phyloP scores from a whole-genome alignment of 1,284 basidiomycete genomes.

The Salmacisia buchloeana region DNA sequence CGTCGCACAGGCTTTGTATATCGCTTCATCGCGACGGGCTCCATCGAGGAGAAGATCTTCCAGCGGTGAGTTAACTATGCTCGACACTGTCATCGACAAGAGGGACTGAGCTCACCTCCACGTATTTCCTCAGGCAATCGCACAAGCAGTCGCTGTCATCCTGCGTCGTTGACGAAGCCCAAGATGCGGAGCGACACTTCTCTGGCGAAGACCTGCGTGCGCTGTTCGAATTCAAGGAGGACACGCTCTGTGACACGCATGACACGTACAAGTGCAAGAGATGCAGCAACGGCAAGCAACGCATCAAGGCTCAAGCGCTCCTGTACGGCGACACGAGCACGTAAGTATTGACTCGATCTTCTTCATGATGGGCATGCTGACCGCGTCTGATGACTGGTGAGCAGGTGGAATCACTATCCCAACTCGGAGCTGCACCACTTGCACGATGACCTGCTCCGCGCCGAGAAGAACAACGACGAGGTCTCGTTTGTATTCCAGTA shows the following conservation, averaged over 20 bases:
- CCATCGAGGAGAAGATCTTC: constrained; percentile 98
- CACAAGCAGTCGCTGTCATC: constrained; percentile 95
- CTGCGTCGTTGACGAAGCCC: constrained; percentile 93
- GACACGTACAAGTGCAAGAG: constrained; percentile 76
- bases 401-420: constrained; percentile 94
- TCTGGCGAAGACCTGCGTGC: constrained; percentile 82
- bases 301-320: constrained; percentile 73
- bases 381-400: constrained; percentile 5
- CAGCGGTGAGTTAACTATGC: constrained; percentile 60
- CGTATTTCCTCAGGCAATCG: constrained; percentile 55
- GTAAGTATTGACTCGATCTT: constrained; percentile 57
- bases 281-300: constrained; percentile 80
- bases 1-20: constrained; percentile 94
- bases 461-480: constrained; percentile 75
- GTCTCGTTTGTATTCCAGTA: constrained; percentile 58
- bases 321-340: constrained; percentile 96
- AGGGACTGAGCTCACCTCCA: neutral
- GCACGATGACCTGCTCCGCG: constrained; percentile 90
- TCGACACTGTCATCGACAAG: neutral
- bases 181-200: constrained; percentile 92
- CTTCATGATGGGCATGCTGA: neutral
- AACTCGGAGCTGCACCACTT: constrained; percentile 80
- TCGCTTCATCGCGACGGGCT: constrained; percentile 93
- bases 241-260: constrained; percentile 86
- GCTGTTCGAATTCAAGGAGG: constrained; percentile 84